A percentile compares a stretch with the other conserved stretches of the same genome.
These are phyloP conservation scores for Hyaloscypha finlandica DNA, from an alignment of 495 filamentous ascomycete genomes.

Conservation along the genomic window DNA sequence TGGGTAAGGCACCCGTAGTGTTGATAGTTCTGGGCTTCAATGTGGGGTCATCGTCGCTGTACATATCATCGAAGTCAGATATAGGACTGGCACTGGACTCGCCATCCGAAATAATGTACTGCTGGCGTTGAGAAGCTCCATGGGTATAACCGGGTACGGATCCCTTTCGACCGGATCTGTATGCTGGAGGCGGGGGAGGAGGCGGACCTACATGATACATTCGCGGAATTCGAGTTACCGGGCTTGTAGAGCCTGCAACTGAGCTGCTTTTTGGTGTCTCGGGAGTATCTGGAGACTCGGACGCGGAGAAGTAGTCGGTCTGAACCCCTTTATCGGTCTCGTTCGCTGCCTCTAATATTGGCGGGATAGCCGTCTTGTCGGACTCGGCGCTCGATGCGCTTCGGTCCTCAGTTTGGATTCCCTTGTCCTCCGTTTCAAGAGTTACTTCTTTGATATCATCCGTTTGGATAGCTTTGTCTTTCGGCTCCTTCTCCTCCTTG, in stretches of 20 bases:
- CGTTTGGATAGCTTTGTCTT: conserved; percentile 27
- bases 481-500: conserved; percentile 22
- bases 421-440: conserved; percentile 22
- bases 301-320: conserved; percentile 17
- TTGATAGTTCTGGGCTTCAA: conserved; percentile 13
- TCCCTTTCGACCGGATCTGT: conserved; percentile 2
- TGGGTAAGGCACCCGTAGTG: neutral
- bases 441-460: conserved; percentile 21
- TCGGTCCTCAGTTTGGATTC: conserved; percentile 24
- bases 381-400: conserved; percentile 5
- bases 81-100: conserved; percentile 31
- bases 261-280: conserved; percentile 21
- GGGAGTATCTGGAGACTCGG: conserved; percentile 10
- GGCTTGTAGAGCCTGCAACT: neutral
- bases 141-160: neutral
- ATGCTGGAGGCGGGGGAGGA: conserved; percentile 12
- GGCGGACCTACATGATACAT: conserved; percentile 5
- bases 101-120: conserved; percentile 23
- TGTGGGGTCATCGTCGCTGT: conserved; percentile 30
- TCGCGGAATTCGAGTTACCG: neutral
- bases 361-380: conserved; percentile 4
- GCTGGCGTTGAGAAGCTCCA: neutral
- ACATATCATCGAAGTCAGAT: conserved; percentile 29
- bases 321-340: conserved; percentile 29
- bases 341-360: neutral